Percentiles rank a stretch among this genome's conserved stretches.
phyloP scores from a whole-genome alignment of 371 early-diverging fungal genomes.

The Rhizopus delemar region DNA sequence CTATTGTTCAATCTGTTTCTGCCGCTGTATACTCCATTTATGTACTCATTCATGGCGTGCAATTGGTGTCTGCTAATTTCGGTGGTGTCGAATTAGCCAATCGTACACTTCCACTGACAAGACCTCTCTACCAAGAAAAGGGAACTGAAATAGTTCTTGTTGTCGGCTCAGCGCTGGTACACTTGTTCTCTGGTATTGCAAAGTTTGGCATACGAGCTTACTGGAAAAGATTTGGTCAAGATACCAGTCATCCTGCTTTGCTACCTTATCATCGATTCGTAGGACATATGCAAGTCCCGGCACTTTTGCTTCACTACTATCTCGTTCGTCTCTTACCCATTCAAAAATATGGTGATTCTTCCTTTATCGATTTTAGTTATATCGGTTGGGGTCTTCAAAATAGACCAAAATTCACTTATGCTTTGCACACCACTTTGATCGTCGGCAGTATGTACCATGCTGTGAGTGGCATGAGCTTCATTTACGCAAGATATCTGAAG shows the following conservation, averaged over 20 bases:
- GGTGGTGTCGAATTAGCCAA: slow-evolving; percentile 38
- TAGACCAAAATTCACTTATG: slow-evolving; percentile 36
- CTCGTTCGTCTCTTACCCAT: slow-evolving; percentile 37
- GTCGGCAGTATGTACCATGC: slow-evolving; percentile 36
- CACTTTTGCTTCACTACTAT: slow-evolving; percentile 34
- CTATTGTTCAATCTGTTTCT: slow-evolving; percentile 41
- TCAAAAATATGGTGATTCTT: slow-evolving; percentile 44
- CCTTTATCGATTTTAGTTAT: slow-evolving; percentile 48
- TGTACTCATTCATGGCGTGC: slow-evolving; percentile 33
- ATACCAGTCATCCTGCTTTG: slow-evolving; percentile 8
- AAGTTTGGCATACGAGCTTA: slow-evolving; percentile 35
- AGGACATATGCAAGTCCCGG: slow-evolving; percentile 38
- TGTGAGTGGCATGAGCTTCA: slow-evolving; percentile 30
- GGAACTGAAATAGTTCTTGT: slow-evolving; percentile 41
- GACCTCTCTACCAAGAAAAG: slow-evolving; percentile 53
- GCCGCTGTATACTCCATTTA: slow-evolving; percentile 42
- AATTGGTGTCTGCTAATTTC: slow-evolving; percentile 38
- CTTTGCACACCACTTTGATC: slow-evolving; percentile 33
- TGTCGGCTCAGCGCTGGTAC: slow-evolving; percentile 37
- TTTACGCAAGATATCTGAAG: slow-evolving; percentile 6
- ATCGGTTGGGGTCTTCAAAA: slow-evolving; percentile 50
- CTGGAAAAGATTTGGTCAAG: slow-evolving; percentile 15
- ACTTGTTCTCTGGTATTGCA: slow-evolving; percentile 35
- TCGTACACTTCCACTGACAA: slow-evolving; percentile 35
- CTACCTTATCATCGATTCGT: slow-evolving; percentile 28